phyloP scores from a whole-genome alignment of 2,329 filamentous ascomycete species.

The Westerdykella ornata region DNA sequence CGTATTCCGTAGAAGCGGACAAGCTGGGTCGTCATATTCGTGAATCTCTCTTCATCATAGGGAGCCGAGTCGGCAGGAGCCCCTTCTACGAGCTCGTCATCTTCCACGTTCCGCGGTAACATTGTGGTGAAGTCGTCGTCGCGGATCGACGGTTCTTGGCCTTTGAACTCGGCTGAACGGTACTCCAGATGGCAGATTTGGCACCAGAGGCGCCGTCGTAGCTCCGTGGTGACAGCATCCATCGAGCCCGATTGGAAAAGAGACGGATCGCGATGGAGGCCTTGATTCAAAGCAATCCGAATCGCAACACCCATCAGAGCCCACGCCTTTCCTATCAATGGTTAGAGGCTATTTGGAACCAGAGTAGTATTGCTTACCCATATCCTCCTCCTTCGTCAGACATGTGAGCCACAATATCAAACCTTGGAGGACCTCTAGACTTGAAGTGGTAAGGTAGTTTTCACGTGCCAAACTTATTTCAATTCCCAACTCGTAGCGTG shows the following conservation, averaged over 20 bases:
- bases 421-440: slow-evolving; percentile 33
- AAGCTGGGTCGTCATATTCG: slow-evolving; percentile 33
- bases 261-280: slow-evolving; percentile 35
- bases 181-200: slow-evolving; percentile 36
- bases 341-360: not conserved
- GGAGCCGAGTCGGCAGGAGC: slow-evolving; percentile 23
- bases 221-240: slow-evolving; percentile 35
- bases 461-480: slow-evolving; percentile 33
- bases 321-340: slow-evolving; percentile 31
- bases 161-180: slow-evolving; percentile 36
- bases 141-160: slow-evolving; percentile 33
- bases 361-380: slow-evolving; percentile 19
- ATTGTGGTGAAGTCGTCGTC: slow-evolving; percentile 37
- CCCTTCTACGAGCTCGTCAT: slow-evolving; percentile 35
- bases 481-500: slow-evolving; percentile 30
- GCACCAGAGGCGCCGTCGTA: slow-evolving; percentile 34
- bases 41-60: slow-evolving; percentile 30
- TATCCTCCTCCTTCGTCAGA: slow-evolving; percentile 35
- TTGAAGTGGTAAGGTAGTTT: slow-evolving; percentile 35
- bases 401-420: slow-evolving; percentile 36
- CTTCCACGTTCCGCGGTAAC: slow-evolving; percentile 35
- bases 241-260: slow-evolving; percentile 33
- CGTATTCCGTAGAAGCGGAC: slow-evolving; percentile 32
- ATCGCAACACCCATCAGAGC: slow-evolving; percentile 34
- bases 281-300: slow-evolving; percentile 34